phyloP scores from a whole-genome alignment of 208 protist genomes.

The Zelonia costaricensis region DNA sequence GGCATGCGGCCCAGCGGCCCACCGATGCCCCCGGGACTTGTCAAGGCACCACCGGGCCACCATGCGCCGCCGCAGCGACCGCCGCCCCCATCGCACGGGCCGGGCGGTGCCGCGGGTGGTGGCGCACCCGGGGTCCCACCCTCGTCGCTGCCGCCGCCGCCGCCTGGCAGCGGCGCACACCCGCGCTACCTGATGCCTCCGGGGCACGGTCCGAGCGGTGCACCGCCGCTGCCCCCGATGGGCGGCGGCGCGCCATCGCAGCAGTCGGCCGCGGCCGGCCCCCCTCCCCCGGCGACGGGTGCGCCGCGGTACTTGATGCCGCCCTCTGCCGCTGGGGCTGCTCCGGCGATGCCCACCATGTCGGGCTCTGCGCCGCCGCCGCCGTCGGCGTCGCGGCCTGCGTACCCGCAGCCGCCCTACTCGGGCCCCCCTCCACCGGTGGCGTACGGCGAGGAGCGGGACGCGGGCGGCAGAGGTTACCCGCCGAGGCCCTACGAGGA shows the following conservation, averaged over 20 bases:
- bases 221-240: neutral
- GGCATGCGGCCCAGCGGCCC: conserved; percentile 19
- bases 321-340: conserved; percentile 5
- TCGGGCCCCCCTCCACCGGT: conserved; percentile 3
- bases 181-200: conserved; percentile 29
- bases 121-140: neutral
- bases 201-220: neutral
- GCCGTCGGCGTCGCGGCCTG: neutral
- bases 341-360: conserved; percentile 18
- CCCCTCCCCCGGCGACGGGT: neutral
- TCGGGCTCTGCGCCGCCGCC: conserved; percentile 3
- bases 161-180: conserved; percentile 1
- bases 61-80: too few species aligned
- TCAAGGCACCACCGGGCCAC: conserved; percentile 6
- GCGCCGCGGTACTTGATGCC: conserved; percentile 28
- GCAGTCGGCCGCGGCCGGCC: neutral
- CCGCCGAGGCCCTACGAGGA: conserved; percentile 16
- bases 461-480: conserved; percentile 4
- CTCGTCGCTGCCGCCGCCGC: too few species aligned
- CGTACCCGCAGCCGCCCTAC: conserved; percentile 17
- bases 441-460: conserved; percentile 5
- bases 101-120: conserved; percentile 4
- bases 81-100: neutral
- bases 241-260: neutral
- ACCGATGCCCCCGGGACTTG: conserved; percentile 49